Conservation (phyloP, 2,329 filamentous ascomycete species). For the Fusarium liriodendri region DNA sequence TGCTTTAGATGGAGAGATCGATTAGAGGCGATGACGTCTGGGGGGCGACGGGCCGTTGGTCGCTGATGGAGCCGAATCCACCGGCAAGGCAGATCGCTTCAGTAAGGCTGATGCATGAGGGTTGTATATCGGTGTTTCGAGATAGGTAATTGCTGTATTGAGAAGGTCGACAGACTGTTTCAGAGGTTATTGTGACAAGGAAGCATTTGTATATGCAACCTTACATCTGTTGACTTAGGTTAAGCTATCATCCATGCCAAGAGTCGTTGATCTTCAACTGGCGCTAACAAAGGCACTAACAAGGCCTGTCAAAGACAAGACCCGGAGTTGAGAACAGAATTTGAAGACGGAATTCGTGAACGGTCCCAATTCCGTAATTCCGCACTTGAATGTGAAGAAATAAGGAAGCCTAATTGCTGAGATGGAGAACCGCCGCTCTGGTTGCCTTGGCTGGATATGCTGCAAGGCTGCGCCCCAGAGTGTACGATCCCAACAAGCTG, state of each 20-base stretch:
- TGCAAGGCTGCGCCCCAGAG: not conserved
- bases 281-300: not conserved
- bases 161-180: not conserved
- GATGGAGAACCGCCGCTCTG: not conserved
- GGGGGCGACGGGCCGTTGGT: not conserved
- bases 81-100: not conserved
- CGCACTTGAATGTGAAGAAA: not conserved
- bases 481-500: not conserved
- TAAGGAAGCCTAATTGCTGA: not conserved
- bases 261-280: not conserved
- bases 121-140: not conserved
- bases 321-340: not conserved
- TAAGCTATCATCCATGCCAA: not conserved
- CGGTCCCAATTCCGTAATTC: not conserved
- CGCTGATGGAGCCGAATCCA: not conserved
- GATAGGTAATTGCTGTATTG: not conserved
- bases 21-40: conserved; percentile 13
- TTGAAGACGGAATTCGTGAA: not conserved
- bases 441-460: not conserved
- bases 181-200: not conserved
- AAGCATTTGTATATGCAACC: not conserved
- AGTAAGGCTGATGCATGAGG: not conserved
- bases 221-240: not conserved
- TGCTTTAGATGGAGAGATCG: not conserved
- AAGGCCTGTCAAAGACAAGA: not conserved